These are phyloP conservation scores for Fusarium decemcellulare DNA, from an alignment of 2,329 filamentous ascomycete genomes.

Conservation along the genomic window DNA sequence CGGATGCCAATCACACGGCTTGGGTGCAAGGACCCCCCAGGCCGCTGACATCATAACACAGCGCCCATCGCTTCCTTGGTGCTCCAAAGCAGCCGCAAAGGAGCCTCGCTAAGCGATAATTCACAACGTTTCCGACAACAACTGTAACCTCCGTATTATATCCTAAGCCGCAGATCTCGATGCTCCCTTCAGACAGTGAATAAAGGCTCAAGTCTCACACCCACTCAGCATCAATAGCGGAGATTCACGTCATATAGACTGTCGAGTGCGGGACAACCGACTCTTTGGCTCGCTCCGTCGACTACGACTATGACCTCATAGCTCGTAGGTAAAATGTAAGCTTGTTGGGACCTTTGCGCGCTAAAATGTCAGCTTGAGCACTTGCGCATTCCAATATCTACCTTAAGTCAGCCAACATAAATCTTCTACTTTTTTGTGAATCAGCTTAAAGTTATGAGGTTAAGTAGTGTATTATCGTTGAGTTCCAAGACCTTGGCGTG, in stretches of 20 bases:
- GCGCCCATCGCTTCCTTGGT: neutral
- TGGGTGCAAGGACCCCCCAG: neutral
- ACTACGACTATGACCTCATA: neutral
- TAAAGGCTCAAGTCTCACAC: neutral
- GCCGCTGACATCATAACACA: constrained; percentile 4
- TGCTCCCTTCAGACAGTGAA: too few relatives aligned
- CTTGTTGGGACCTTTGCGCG: neutral
- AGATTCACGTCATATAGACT: neutral
- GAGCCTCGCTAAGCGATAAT: neutral
- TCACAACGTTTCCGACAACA: neutral
- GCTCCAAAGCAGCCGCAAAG: neutral
- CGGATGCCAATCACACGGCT: neutral
- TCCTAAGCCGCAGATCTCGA: neutral
- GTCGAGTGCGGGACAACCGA: neutral
- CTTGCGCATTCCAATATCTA: too few relatives aligned
- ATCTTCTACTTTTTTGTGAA: too few relatives aligned
- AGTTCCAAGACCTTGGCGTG: too few relatives aligned
- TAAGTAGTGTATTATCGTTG: too few relatives aligned
- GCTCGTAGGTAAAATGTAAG: neutral
- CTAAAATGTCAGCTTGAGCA: neutral
- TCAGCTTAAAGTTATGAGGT: too few relatives aligned
- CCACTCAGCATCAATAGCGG: neutral
- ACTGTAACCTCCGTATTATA: neutral
- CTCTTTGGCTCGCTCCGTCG: too few relatives aligned
- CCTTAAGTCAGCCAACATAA: too few relatives aligned